Evolutionary conservation across 2,329 filamentous ascomycete genomes (phyloP), one percentile per base, ranked within the genome.

Genomic region (Curvularia verruculosa): DNA sequence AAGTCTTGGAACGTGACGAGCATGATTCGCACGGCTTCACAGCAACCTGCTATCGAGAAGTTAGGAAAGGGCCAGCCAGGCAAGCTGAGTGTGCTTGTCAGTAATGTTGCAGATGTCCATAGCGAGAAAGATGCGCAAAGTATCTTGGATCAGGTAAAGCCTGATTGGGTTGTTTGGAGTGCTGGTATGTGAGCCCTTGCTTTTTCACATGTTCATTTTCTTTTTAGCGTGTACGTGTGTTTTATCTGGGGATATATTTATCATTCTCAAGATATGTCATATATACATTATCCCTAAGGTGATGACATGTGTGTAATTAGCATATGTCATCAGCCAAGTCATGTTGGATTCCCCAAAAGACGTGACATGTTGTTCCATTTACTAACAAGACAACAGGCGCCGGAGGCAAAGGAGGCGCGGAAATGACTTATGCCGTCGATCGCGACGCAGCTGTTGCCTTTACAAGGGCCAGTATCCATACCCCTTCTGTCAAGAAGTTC

Each of bases 1-100:
- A 86, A 87, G 63, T 85, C 85, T 31, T 94, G 90, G 89, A 85
- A 85, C 63, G 89, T 96, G 52, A 92, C 89, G 58, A 91, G 88
- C 73, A 80, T 95, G 59, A 88, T 96, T 74, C 89, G 91, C 68
- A 85, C 87, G 61, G 79, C 85, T n/a, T 85, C 87, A 0, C 91
- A 95, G 64, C 82, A 84, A 41, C 71, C 80, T 3, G 79, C 86
- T 51, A 87, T 96, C 55, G 78, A 88, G 66, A 82, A 83, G 54
- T 82, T 90, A 3, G 85, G 82, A 56, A 74, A 81, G 18, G 83
- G 81, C 18, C 80, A 85, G 52, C 82, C 82, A 1, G 88, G 88
- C 24, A 88, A 84, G 60, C 78, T 95, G 36, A 83, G 85, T 52
- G 87, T 93, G 3, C 79, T 93, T 0, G 82, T 94, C 15, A 83